Evolutionary conservation across 306 rosid species (phyloP).

Genomic region (Carpinus fangiana): DNA sequence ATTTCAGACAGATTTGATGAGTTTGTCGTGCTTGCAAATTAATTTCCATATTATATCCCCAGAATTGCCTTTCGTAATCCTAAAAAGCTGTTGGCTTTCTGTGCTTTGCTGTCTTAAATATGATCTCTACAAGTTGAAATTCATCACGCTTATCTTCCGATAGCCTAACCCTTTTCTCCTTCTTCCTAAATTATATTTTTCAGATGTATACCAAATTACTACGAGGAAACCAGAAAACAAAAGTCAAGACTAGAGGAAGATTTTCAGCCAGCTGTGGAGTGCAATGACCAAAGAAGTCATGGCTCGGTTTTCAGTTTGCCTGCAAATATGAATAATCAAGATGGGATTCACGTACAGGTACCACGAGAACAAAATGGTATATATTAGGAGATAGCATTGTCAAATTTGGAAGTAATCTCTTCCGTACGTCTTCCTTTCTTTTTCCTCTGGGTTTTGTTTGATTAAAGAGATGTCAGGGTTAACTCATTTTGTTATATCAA

Average conservation of each 20-base stretch:
- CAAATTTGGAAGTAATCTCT: not conserved
- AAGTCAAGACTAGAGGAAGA: not conserved
- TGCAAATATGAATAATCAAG: constrained; percentile 21
- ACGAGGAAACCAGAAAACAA: constrained; percentile 16
- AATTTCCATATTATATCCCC: not conserved
- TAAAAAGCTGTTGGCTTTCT: not conserved
- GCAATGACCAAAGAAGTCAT: constrained; percentile 15
- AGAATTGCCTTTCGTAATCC: not conserved
- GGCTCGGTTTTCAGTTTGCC: constrained; percentile 13
- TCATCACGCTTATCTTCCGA: not conserved
- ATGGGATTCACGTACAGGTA: constrained; percentile 19
- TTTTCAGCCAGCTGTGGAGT: constrained; percentile 6
- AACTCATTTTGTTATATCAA: not conserved
- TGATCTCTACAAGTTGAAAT: not conserved
- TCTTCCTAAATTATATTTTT: constrained; percentile 10
- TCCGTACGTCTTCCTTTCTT: not conserved
- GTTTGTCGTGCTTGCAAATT: not conserved
- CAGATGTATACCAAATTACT: constrained; percentile 33
- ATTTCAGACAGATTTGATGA: not conserved
- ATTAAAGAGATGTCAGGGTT: not conserved
- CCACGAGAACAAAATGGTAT: not conserved
- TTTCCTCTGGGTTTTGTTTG: not conserved
- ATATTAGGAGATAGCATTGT: not conserved
- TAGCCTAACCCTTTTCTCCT: not conserved
- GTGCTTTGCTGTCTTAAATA: not conserved